These are phyloP conservation scores for Metahyphopichia silvanorum DNA, from an alignment of 805 yeast species.

Conservation along the genomic window DNA sequence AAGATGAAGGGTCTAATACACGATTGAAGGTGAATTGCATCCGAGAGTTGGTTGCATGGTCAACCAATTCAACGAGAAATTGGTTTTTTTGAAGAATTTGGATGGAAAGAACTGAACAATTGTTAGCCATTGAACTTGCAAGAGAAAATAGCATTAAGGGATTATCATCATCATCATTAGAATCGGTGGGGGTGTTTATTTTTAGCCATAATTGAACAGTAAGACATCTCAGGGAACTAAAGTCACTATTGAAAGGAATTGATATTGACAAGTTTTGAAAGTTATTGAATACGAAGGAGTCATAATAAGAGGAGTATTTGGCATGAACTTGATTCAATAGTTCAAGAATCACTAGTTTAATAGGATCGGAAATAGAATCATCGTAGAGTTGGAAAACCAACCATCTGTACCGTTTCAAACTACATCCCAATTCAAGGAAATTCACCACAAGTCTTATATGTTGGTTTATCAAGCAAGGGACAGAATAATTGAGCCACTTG, in stretches of 20 bases:
- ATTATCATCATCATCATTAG: slow-evolving; percentile 7
- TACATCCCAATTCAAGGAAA: slow-evolving; percentile 35
- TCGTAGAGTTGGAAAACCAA: slow-evolving; percentile 16
- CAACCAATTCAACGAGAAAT: slow-evolving; percentile 25
- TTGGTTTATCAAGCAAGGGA: slow-evolving; percentile 13
- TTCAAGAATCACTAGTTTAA: slow-evolving; percentile 16
- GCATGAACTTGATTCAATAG: slow-evolving; percentile 18
- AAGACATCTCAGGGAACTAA: slow-evolving; percentile 19
- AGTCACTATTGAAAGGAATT: slow-evolving; percentile 17
- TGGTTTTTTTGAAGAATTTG: slow-evolving; percentile 27
- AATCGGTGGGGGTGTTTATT: slow-evolving; percentile 12
- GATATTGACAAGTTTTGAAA: slow-evolving; percentile 12
- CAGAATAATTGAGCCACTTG: slow-evolving; percentile 4
- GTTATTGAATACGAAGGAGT: slow-evolving; percentile 23
- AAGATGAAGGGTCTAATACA: slow-evolving; percentile 8
- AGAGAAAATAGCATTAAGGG: slow-evolving; percentile 21
- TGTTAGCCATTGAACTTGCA: slow-evolving; percentile 19
- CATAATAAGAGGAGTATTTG: slow-evolving; percentile 24
- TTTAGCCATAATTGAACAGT: slow-evolving; percentile 42
- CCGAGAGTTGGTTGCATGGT: slow-evolving; percentile 18
- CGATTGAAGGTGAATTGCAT: slow-evolving; percentile 35
- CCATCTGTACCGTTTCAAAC: slow-evolving; percentile 14
- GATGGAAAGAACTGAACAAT: slow-evolving; percentile 22
- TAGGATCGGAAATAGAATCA: slow-evolving; percentile 2
- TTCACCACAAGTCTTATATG: slow-evolving; percentile 18